phyloP scores from a whole-genome alignment of 192 early-diverging fungal genomes.

The Gamsiella multidivaricata region DNA sequence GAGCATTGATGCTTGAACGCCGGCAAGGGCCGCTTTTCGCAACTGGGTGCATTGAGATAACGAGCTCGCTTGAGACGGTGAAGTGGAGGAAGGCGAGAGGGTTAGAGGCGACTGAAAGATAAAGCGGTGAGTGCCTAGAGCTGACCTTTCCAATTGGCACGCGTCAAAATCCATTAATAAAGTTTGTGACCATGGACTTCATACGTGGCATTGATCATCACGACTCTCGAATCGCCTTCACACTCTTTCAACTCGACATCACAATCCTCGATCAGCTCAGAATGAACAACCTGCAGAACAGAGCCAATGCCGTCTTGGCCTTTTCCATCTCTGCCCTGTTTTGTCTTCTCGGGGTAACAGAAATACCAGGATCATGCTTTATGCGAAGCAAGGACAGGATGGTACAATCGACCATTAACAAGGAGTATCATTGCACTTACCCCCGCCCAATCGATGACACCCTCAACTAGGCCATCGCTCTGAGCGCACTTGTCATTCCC shows the following conservation, averaged over 20 bases:
- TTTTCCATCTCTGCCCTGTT: conserved; percentile 72
- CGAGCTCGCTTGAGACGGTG: too few species aligned
- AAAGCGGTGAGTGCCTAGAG: not conserved
- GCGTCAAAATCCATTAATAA: not conserved
- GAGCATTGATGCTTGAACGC: not conserved
- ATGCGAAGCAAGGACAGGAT: not conserved
- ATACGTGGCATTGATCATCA: not conserved
- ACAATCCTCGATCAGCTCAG: too few species aligned
- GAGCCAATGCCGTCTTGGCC: conserved; percentile 68
- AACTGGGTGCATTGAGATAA: not conserved
- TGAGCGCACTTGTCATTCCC: conserved; percentile 58
- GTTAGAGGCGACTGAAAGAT: not conserved
- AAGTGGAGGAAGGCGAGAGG: too few species aligned
- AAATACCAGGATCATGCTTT: too few species aligned
- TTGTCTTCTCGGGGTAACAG: conserved; percentile 58
- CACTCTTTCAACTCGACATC: not conserved
- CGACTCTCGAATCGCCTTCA: not conserved
- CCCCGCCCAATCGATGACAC: not conserved
- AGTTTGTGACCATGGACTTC: too few species aligned
- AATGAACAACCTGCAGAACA: conserved; percentile 60
- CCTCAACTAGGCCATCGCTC: conserved; percentile 54
- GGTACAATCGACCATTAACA: not conserved
- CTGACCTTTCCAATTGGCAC: not conserved
- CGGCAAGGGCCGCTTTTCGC: not conserved
- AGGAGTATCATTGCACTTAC: not conserved